Base-by-base conservation (phyloP, 345 rosid genomes). In the Hibiscus tridactylites region DNA sequence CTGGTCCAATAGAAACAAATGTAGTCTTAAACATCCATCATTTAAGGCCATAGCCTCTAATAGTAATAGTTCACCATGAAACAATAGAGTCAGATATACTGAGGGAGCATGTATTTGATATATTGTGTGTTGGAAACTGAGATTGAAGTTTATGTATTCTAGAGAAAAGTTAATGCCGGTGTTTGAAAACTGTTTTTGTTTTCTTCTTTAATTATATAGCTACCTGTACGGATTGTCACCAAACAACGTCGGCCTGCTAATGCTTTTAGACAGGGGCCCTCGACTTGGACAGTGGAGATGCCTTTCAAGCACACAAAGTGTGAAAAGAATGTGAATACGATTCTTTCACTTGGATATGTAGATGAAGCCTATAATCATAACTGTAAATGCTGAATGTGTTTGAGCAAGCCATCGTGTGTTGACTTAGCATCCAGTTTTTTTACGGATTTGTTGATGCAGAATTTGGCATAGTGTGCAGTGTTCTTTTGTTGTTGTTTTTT, bases 201-300 rank as follows among this genome's bases (percentile, higher is more conserved):
- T 4, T 65, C 67, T 35, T 58, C 52, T 63, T 50, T 39, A 73
- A 69, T 49, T 65, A 61, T 71, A 66, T 76, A 92, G 99, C 84
- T 85, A 89, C 75, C 68, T 79, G 80, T 87, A 64, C 72, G 97
- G 94, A 68, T 67, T 88, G 73, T 80, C 98, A 52, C 75, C 88
- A 42, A 83, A 79, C 81, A 86, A 85, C 63, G 79, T 60, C 6
- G 98, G 99, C 70, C 81, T 95, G 90, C 83, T 88, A 61, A 82
- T 95, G 90, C 86, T 92, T 29, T 76, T 95, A 70, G 99, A 95
- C 73, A 89, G 86, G 79, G 84, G 80, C 39, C 85, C 94, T 54
- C 83, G 77, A 58, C 73, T 80, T 61, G 75, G 86, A 76, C 94
- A 82, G 68, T 86, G 88, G 96, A 90, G 92, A 85, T 95, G 97